Evolutionary conservation across 306 rosid genomes (phyloP), one percentile per base, ranked within the genome.

Genomic region (Pyrus bretschneideri): DNA sequence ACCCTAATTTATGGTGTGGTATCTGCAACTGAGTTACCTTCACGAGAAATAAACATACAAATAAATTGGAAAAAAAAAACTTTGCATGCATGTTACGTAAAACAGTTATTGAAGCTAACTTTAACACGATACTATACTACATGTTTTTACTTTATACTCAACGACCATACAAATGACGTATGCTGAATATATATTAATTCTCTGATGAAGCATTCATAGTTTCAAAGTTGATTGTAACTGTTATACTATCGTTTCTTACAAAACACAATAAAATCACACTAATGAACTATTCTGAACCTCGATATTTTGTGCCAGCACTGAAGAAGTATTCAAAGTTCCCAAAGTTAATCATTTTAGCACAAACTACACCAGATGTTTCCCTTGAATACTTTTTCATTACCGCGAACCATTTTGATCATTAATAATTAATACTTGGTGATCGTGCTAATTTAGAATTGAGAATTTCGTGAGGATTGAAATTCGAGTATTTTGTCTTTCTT

Each of bases 281-380:
- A 1, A 17, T 49, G 55, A 49, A 49, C 55, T 15, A 49, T 49
- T 49, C 8, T 15, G 6, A 49, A 49, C 9, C 6, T 49, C 18
- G 4, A 15, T 18, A 49, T 18, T 49, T 0, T 49, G 6, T 3
- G 0, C 2, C 3, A 5, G 0, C 18, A 2, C 3, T 49, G 1
- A 49, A 15, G 55, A 49, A 17, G 55, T 49, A 49, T 49, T 49
- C 21, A 49, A 5, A 17, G 9, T 49, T 17, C 55, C 55, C 17
- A 17, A 17, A 49, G 55, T 49, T 49, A 18, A 49, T 49, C 54
- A 49, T 49, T 18, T 15, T 49, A 49, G 54, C 19, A 11, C 19
- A 14, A 46, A 49, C 54, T 18, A 17, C 21, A 17, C 21, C 3
- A 49, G 3, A 17, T 18, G 18, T 6, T 49, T 17, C 54, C 15